These are phyloP conservation scores for Exophiala bonariae DNA, from an alignment of 2,329 filamentous ascomycete species.

Conservation along the genomic window DNA sequence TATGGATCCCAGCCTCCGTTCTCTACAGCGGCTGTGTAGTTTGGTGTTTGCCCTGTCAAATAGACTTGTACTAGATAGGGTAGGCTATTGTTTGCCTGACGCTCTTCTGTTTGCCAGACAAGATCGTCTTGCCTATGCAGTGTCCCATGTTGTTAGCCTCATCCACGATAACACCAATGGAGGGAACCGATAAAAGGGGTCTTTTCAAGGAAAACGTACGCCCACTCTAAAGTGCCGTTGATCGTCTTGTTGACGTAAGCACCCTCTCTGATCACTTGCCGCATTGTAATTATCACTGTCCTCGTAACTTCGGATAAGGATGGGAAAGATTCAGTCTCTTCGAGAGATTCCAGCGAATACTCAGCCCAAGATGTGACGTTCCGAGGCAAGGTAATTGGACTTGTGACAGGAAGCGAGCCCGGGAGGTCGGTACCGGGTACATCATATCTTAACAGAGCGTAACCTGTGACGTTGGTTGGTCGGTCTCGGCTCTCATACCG, in stretches of 20 bases:
- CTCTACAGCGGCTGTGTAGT: constrained; percentile 41
- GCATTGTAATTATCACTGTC: constrained; percentile 48
- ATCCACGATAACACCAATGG: too few relatives aligned
- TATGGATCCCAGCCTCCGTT: constrained; percentile 46
- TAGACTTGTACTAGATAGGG: constrained; percentile 52
- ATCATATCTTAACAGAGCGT: constrained; percentile 31
- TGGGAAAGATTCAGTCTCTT: constrained; percentile 25
- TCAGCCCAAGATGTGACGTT: constrained; percentile 23
- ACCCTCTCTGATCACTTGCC: constrained; percentile 26
- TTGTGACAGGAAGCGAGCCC: constrained; percentile 20
- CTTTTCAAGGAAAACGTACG: too few relatives aligned
- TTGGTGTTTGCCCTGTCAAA: constrained; percentile 37
- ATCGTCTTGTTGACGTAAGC: constrained; percentile 19
- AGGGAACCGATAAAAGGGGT: too few relatives aligned
- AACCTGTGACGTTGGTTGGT: constrained; percentile 29
- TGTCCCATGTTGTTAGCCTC: too few relatives aligned
- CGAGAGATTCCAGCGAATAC: constrained; percentile 27
- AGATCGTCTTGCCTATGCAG: constrained; percentile 40
- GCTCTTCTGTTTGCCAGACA: constrained; percentile 45
- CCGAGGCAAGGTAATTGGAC: constrained; percentile 26
- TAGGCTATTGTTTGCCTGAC: constrained; percentile 26
- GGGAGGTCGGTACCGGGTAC: constrained; percentile 1
- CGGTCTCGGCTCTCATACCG: constrained; percentile 31
- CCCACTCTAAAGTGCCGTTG: constrained; percentile 29
- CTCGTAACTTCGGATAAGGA: constrained; percentile 48